Evolutionary conservation across 441 rosid species (phyloP), one percentile per base, ranked within the genome.

Genomic region (Corymbia citriodora): DNA sequence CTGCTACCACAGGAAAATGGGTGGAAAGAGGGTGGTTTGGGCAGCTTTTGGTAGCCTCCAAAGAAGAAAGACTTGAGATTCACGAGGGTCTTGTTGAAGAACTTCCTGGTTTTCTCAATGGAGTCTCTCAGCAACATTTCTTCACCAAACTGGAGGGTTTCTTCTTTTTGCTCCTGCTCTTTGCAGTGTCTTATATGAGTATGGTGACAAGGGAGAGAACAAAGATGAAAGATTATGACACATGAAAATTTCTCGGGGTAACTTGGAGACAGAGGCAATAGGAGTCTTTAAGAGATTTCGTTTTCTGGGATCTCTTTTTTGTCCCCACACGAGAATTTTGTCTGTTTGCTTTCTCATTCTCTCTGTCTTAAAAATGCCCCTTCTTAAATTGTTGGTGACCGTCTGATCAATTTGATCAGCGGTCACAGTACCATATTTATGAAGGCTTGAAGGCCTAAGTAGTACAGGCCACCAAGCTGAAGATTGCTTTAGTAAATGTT

Each of bases 91-190:
- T 91, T 94, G 65, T 92, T 94, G 86, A 96, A 90, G 93, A 95
- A 91, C 88, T 89, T 93, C 91, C 92, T 95, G 93, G 96, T 93
- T 92, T 94, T 96, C 48, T 91, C 87, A 87, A 95, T 91, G 91
- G 99, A 94, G 88, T 96, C 96, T 91, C 94, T 91, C 61, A 96
- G 92, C 93, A 92, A 95, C 95, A 95, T 96, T 88, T 90, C 93
- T 92, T 49, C 82, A 36, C 89, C 87, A 87, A 61, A 68, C 81
- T n/a, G 11, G 23, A 88, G 90, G 81, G 55, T 72, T 81, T 65
- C 89, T 61, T 88, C 52, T 9, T 54, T 87, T 79, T 70, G 87
- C 82, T 59, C 86, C 87, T 57, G 88, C 8, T 90, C 45, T 63
- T 90, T 88, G 72, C 55, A 55, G 63, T 15, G 40, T 59, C 48